These are phyloP conservation scores for Cladosporium sp. DNA, from an alignment of 2,329 filamentous ascomycete species.

Conservation along the genomic window DNA sequence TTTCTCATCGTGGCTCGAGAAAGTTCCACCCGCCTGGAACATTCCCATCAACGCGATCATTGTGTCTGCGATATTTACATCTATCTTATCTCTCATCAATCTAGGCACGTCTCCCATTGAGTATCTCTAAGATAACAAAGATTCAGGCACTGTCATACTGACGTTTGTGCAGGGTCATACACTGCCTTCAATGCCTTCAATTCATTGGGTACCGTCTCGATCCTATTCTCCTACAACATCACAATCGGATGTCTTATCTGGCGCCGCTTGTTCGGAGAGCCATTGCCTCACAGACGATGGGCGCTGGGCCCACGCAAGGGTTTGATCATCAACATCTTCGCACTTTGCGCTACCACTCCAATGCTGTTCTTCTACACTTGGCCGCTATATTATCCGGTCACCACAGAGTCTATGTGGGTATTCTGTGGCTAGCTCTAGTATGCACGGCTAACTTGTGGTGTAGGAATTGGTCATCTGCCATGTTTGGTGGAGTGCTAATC, in stretches of 20 bases:
- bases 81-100: slow-evolving; percentile 5
- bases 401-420: slow-evolving; percentile 10
- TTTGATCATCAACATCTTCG: slow-evolving; percentile 8
- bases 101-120: not conserved
- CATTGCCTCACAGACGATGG: slow-evolving; percentile 12
- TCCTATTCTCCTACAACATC: slow-evolving; percentile 14
- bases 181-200: slow-evolving; percentile 7
- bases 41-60: slow-evolving; percentile 1
- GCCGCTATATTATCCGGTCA: slow-evolving; percentile 14
- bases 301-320: slow-evolving; percentile 13
- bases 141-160: not conserved
- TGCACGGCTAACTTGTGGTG: not conserved
- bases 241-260: slow-evolving; percentile 15
- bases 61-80: slow-evolving; percentile 4
- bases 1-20: not conserved
- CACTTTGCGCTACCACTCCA: slow-evolving; percentile 11
- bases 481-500: slow-evolving; percentile 19
- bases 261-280: slow-evolving; percentile 10
- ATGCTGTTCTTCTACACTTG: slow-evolving; percentile 18
- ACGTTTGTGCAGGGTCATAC: not conserved
- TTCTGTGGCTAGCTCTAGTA: not conserved
- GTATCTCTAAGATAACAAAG: not conserved
- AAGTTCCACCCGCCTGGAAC: slow-evolving; percentile 1
- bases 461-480: slow-evolving; percentile 15
- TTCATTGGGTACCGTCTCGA: slow-evolving; percentile 9